A percentile compares a stretch with the other conserved stretches of the same genome.
These are phyloP conservation scores for Candida palmyrensis DNA, from an alignment of 805 yeast species.

Conservation along the genomic window DNA sequence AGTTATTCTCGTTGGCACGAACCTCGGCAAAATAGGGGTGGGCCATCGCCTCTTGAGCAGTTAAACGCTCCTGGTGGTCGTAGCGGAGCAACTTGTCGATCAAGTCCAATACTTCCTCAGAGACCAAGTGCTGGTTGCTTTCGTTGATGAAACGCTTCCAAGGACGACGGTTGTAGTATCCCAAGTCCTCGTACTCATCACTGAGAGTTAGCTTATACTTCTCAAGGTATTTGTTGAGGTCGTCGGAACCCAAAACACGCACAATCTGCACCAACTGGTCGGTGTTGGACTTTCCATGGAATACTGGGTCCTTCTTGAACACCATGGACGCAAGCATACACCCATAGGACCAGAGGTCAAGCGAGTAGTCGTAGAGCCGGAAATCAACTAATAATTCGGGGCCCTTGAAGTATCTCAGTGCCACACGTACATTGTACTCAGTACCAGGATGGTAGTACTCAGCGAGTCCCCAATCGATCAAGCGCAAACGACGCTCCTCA, in stretches of 20 bases:
- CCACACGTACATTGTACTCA: slow-evolving; percentile 90
- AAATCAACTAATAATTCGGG: slow-evolving; percentile 86
- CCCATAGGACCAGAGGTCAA: slow-evolving; percentile 93
- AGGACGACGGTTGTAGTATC: slow-evolving; percentile 72
- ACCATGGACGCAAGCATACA: slow-evolving; percentile 89
- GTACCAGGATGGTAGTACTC: slow-evolving; percentile 88
- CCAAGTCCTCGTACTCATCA: slow-evolving; percentile 67
- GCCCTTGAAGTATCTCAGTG: slow-evolving; percentile 89
- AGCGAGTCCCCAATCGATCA: slow-evolving; percentile 95
- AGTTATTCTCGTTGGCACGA: no score
- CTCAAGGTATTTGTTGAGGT: slow-evolving; percentile 58
- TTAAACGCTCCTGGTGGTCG: slow-evolving; percentile 84
- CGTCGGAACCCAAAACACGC: slow-evolving; percentile 82
- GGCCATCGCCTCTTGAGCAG: slow-evolving; percentile 84
- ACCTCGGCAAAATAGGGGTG: slow-evolving; percentile 44
- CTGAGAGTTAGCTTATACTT: slow-evolving; percentile 72
- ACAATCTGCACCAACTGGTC: slow-evolving; percentile 91
- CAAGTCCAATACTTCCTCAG: slow-evolving; percentile 69
- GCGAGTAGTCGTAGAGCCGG: slow-evolving; percentile 84
- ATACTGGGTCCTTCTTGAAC: slow-evolving; percentile 87
- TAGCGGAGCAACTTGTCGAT: slow-evolving; percentile 75
- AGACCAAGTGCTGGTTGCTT: slow-evolving; percentile 62
- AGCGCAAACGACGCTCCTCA: slow-evolving; percentile 56
- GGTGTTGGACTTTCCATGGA: slow-evolving; percentile 85
- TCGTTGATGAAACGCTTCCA: slow-evolving; percentile 76